Conservation (phyloP, 441 rosid species). For the Erysimum pusillum region DNA sequence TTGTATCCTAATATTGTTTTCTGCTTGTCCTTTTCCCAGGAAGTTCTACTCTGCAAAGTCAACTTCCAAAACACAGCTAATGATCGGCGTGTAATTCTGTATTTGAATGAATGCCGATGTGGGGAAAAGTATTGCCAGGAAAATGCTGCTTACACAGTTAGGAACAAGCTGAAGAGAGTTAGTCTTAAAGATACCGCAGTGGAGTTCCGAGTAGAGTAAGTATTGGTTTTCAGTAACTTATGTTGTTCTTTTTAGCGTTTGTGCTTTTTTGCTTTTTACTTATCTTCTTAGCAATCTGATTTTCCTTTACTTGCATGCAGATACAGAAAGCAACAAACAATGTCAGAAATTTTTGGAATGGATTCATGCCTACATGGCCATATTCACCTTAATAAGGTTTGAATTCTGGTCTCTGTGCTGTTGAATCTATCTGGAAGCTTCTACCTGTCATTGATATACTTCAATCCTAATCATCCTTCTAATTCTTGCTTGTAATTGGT, state of each 20-base stretch:
- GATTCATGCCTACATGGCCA: conserved; percentile 84
- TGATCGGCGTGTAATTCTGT: conserved; percentile 82
- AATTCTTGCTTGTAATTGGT: conserved; percentile 44
- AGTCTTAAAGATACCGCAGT: conserved; percentile 76
- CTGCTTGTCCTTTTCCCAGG: conserved; percentile 59
- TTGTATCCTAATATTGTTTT: no score
- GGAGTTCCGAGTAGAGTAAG: conserved; percentile 80
- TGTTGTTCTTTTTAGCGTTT: conserved; percentile 14
- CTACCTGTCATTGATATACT: conserved; percentile 20
- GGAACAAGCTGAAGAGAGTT: conserved; percentile 80
- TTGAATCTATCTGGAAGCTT: conserved; percentile 36
- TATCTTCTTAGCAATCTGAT: conserved; percentile 24
- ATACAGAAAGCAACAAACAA: conserved; percentile 58
- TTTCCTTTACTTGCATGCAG: conserved; percentile 54
- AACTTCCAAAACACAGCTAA: conserved; percentile 71
- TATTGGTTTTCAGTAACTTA: conserved; percentile 19
- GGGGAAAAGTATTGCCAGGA: conserved; percentile 85
- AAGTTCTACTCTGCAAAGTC: conserved; percentile 86
- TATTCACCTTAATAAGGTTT: conserved; percentile 83
- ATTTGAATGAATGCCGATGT: conserved; percentile 78
- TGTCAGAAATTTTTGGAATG: conserved; percentile 54
- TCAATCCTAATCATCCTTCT: conserved; percentile 15
- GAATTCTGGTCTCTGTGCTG: conserved; percentile 32
- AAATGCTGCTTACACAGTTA: conserved; percentile 70
- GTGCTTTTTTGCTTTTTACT: conserved; percentile 3